A percentile compares a stretch with the other conserved stretches of the same genome.
phyloP scores from a whole-genome alignment of 176 grass and related monocot species.

The Phragmites australis region DNA sequence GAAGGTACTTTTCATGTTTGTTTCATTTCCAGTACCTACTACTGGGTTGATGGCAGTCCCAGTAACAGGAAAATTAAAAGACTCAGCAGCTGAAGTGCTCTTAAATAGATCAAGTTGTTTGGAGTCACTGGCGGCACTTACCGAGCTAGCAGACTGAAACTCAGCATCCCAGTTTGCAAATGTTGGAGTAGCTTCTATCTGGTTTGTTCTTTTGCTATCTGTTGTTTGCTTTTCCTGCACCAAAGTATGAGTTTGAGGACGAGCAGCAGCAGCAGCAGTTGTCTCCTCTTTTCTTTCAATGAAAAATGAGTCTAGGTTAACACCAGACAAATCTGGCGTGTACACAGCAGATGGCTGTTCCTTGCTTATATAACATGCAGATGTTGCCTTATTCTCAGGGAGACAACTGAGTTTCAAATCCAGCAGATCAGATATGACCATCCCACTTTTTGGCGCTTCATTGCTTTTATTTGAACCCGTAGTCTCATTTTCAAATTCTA shows the following conservation, averaged over 20 bases:
- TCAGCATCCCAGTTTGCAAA: conserved; percentile 83
- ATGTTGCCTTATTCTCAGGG: conserved; percentile 47
- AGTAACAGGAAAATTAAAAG: conserved; percentile 36
- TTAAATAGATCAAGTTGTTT: conserved; percentile 63
- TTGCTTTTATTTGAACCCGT: conserved; percentile 58
- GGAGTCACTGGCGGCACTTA: conserved; percentile 23
- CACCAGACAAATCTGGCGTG: conserved; percentile 49
- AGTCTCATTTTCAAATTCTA: conserved; percentile 66
- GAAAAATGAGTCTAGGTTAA: conserved; percentile 66
- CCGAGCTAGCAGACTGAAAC: conserved; percentile 55
- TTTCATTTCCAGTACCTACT: conserved; percentile 49
- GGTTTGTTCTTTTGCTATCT: conserved; percentile 39
- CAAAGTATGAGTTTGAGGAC: conserved; percentile 18
- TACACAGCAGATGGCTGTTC: conserved; percentile 43
- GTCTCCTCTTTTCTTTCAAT: conserved; percentile 54
- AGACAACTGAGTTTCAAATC: conserved; percentile 66
- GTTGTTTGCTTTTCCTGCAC: conserved; percentile 41
- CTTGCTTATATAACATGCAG: conserved; percentile 28
- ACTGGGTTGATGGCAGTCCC: conserved; percentile 16
- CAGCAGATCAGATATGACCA: conserved; percentile 77
- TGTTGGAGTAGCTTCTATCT: conserved; percentile 46
- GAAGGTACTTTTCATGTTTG: conserved; percentile 9
- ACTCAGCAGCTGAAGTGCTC: conserved; percentile 17
- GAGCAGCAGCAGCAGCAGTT: conserved; percentile 28
- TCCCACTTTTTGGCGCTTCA: conserved; percentile 52